Conservation (phyloP, 768 basidiomycete species). For the Trichaptum fuscoviolaceum region DNA sequence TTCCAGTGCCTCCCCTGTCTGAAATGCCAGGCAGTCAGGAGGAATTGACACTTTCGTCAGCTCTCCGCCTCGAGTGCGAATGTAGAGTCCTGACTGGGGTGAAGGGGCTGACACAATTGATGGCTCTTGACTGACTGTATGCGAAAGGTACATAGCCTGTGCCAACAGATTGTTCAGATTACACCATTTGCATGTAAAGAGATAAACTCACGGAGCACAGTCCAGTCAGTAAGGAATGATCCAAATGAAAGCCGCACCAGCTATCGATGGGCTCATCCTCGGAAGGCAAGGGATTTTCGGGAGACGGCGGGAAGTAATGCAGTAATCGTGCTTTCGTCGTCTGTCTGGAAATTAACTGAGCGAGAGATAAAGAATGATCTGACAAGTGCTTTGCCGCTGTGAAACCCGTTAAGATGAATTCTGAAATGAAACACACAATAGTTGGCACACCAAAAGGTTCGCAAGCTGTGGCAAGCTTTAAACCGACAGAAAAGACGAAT, state of each 20-base stretch:
- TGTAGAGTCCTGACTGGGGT: slow-evolving; percentile 81
- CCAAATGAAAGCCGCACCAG: slow-evolving; percentile 95
- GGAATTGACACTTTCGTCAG: slow-evolving; percentile 87
- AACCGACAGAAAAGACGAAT: slow-evolving; percentile 79
- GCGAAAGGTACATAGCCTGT: slow-evolving; percentile 80
- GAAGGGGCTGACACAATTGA: slow-evolving; percentile 61
- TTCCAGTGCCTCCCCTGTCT: slow-evolving; percentile 94
- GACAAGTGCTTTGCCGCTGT: slow-evolving; percentile 61
- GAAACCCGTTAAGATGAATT: slow-evolving; percentile 5
- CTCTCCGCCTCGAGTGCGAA: slow-evolving; percentile 75
- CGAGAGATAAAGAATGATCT: slow-evolving; percentile 64
- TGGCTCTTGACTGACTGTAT: slow-evolving; percentile 35
- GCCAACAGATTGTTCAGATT: slow-evolving; percentile 1
- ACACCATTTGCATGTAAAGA: slow-evolving; percentile 14
- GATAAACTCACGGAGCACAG: slow-evolving; percentile 68
- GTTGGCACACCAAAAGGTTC: slow-evolving; percentile 76
- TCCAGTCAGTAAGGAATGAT: slow-evolving; percentile 88
- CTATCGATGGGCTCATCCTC: slow-evolving; percentile 73
- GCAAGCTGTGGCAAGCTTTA: slow-evolving; percentile 78
- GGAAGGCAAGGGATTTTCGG: slow-evolving; percentile 28
- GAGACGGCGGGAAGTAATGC: slow-evolving; percentile 86
- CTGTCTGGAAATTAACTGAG: slow-evolving; percentile 63
- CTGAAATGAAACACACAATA: slow-evolving; percentile 5
- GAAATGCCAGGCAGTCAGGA: slow-evolving; percentile 81
- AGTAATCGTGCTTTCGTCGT: slow-evolving; percentile 89